phyloP scores from a whole-genome alignment of 495 filamentous ascomycete species.

The Xylaria telfairii region DNA sequence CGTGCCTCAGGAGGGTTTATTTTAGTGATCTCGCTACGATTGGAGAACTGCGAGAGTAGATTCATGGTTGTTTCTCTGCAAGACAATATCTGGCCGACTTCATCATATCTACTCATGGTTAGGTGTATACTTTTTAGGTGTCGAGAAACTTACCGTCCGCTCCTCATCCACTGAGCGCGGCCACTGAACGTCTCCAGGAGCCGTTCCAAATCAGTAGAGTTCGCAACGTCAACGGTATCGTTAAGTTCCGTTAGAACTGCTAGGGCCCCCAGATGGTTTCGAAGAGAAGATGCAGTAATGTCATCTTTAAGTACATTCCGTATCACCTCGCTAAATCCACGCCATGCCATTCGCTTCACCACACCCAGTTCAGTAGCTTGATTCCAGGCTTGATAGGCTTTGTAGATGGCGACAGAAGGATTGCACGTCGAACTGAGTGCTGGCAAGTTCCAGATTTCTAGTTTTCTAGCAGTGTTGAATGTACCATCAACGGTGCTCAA shows the following conservation, averaged over 20 bases:
- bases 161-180: constrained; percentile 79
- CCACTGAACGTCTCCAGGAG: constrained; percentile 66
- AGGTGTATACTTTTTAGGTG: constrained; percentile 13
- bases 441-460: constrained; percentile 93
- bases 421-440: constrained; percentile 66
- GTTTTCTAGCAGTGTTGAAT: constrained; percentile 79
- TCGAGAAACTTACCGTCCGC: constrained; percentile 64
- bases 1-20: constrained; percentile 67
- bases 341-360: constrained; percentile 61
- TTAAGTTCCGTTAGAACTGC: constrained; percentile 83
- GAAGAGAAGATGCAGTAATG: constrained; percentile 65
- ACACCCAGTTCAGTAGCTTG: constrained; percentile 62
- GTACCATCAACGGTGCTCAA: constrained; percentile 69
- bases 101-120: constrained; percentile 66
- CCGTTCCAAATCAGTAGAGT: constrained; percentile 64
- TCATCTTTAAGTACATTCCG: constrained; percentile 59
- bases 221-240: constrained; percentile 69
- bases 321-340: constrained; percentile 69
- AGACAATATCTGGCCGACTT: constrained; percentile 80
- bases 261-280: constrained; percentile 70
- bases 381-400: constrained; percentile 78
- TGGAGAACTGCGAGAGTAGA: constrained; percentile 70
- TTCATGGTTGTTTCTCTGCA: constrained; percentile 83
- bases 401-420: constrained; percentile 74
- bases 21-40: constrained; percentile 64